Evolutionary conservation across 1,284 basidiomycete genomes (phyloP).

Genomic region (Ceratobasidium sp.): DNA sequence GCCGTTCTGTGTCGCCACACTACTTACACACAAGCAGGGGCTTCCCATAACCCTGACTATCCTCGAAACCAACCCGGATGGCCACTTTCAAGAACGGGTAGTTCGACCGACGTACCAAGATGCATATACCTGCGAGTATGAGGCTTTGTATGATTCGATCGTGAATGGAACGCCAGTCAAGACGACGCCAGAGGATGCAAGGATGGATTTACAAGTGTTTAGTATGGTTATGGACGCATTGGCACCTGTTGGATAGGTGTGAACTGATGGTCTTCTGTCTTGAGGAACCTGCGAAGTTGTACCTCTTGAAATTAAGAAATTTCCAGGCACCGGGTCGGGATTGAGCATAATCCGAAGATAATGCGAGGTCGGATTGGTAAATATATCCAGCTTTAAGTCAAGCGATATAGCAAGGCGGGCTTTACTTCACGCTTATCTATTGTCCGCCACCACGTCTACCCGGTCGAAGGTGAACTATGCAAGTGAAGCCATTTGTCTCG

Average conservation of each 20-base stretch:
- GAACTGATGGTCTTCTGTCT: no score
- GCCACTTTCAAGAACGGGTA: constrained; percentile 48
- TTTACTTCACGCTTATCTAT: no score
- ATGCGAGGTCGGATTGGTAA: no score
- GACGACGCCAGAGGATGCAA: constrained; percentile 48
- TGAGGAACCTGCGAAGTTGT: background rate
- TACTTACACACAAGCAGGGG: constrained; percentile 52
- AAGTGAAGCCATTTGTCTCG: background rate
- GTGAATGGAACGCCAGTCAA: constrained; percentile 46
- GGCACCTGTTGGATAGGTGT: background rate
- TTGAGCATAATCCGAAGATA: no score
- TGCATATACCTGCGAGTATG: constrained; percentile 53
- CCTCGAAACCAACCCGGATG: constrained; percentile 50
- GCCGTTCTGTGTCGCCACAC: background rate
- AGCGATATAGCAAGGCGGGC: background rate
- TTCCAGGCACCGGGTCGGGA: no score
- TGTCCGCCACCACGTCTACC: no score
- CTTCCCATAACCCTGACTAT: constrained; percentile 53
- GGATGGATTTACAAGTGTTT: constrained; percentile 52
- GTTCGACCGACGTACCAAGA: constrained; percentile 53
- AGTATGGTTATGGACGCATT: constrained; percentile 52
- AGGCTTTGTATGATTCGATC: constrained; percentile 51
- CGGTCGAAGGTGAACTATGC: no score
- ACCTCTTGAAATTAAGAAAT: background rate
- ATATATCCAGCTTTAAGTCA: no score